These are phyloP conservation scores for Pseudogymnoascus sp. DNA, from an alignment of 2,329 filamentous ascomycete genomes.

Conservation along the genomic window DNA sequence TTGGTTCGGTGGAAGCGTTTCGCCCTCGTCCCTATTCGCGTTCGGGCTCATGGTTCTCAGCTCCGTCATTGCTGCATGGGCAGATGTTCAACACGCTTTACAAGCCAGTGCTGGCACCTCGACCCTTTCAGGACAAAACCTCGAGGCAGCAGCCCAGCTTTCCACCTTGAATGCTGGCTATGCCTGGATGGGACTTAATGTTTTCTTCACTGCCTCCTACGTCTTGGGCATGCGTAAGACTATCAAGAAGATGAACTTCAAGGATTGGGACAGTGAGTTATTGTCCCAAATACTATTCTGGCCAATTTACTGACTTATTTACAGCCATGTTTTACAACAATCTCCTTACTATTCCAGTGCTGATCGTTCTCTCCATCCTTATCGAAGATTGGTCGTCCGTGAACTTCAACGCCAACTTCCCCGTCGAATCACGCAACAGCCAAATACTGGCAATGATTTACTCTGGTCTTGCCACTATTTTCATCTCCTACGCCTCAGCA, in stretches of 20 bases:
- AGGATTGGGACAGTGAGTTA: constrained; percentile 94
- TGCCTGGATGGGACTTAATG: constrained; percentile 96
- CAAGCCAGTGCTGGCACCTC: constrained; percentile 46
- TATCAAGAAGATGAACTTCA: constrained; percentile 99
- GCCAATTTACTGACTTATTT: constrained; percentile 24
- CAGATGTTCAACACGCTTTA: constrained; percentile 83
- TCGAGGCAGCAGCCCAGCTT: constrained; percentile 62
- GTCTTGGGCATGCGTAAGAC: constrained; percentile 93
- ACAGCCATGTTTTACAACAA: constrained; percentile 99
- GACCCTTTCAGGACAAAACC: constrained; percentile 21
- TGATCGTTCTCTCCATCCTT: constrained; percentile 71
- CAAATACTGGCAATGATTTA: constrained; percentile 86
- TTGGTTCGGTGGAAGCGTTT: constrained; percentile 94
- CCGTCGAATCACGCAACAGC: constrained; percentile 65
- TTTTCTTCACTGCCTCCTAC: constrained; percentile 86
- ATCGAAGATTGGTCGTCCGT: constrained; percentile 84
- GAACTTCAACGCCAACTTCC: constrained; percentile 86
- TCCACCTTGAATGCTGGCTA: constrained; percentile 92
- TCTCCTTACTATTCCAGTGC: constrained; percentile 86
- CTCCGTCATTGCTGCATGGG: constrained; percentile 92
- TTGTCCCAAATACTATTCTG: not conserved
- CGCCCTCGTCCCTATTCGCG: constrained; percentile 76
- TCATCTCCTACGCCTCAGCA: constrained; percentile 98
- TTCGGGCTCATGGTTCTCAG: constrained; percentile 96
- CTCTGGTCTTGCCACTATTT: constrained; percentile 85